Conservation (phyloP, 2,329 filamentous ascomycete species). For the Aphanocladium album region DNA sequence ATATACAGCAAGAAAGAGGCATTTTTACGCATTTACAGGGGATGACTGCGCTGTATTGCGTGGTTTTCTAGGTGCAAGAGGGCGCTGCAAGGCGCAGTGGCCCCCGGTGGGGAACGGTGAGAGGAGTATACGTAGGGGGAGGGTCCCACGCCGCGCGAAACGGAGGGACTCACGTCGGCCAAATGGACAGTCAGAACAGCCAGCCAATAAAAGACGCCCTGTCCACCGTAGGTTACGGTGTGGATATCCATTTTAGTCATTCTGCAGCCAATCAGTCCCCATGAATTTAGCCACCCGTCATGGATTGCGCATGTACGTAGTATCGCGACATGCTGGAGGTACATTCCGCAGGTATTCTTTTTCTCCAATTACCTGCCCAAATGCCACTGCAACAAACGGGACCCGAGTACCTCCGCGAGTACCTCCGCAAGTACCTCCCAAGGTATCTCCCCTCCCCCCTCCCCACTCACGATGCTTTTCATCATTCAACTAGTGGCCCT, state of each 20-base stretch:
- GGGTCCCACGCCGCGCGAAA: background rate
- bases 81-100: background rate
- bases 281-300: background rate
- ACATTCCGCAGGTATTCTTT: background rate
- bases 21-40: no score
- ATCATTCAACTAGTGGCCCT: background rate
- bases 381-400: no score
- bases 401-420: no score
- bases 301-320: constrained; percentile 7
- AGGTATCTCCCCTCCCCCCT: background rate
- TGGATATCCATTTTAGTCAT: background rate
- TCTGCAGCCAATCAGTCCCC: background rate
- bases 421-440: no score
- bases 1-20: no score
- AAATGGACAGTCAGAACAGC: background rate
- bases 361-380: no score
- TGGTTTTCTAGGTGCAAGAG: no score
- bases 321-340: background rate
- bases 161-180: constrained; percentile 8
- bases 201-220: background rate
- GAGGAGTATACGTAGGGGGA: no score
- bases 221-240: constrained; percentile 10
- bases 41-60: background rate
- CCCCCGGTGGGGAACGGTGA: no score
- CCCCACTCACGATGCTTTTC: background rate